Evolutionary conservation across 805 yeast species (phyloP), one percentile per base, ranked within the genome.

Genomic region (Zygosaccharomyces gambellarensis): DNA sequence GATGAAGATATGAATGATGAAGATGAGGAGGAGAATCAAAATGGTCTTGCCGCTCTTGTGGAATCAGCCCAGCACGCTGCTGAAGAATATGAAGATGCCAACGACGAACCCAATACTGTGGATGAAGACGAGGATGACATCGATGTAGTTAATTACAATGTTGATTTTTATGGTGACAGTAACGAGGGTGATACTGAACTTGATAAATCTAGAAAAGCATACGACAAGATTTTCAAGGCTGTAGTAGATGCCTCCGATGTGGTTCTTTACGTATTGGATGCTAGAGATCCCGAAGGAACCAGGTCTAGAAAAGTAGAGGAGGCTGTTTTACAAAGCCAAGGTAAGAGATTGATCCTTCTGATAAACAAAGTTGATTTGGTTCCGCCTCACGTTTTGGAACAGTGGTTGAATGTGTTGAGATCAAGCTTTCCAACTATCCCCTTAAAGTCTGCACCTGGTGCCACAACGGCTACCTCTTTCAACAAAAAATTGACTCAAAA

Each of bases 281-380:
- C 99, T 1, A 83, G 99, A 69, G 97, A 94, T 69, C 99, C 99
- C 48, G 96, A 88, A 68, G 83, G 89, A 17, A 92, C 98, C 2
- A 81, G 99, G 64, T 90, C 97, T 7, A 81, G 83, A 65, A 88
- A 82, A 64, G 90, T 94, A 38, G 99, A 94, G 74, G 86, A 88
- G 65, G 87, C 95, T 2, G 89, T 94, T 41, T 71, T 90, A 52
- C 85, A 83, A 62, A 79, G 81, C 59, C 86, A 87, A 52, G 67
- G 70, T 41, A 94, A 94, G 69, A 80, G 97, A 63, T 76, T 94
- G 55, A 87, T 94, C 48, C 79, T 90, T 58, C 79, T 92, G 40
- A 72, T 94, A 59, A 94, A 94, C 75, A 94, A 94, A 70, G 87
- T 94, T 51, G 99, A 94, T 71, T 78, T 94, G 60, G 81, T 94